Conservation (phyloP, 176 grass and related monocot species). For the Elymus sibiricus region DNA sequence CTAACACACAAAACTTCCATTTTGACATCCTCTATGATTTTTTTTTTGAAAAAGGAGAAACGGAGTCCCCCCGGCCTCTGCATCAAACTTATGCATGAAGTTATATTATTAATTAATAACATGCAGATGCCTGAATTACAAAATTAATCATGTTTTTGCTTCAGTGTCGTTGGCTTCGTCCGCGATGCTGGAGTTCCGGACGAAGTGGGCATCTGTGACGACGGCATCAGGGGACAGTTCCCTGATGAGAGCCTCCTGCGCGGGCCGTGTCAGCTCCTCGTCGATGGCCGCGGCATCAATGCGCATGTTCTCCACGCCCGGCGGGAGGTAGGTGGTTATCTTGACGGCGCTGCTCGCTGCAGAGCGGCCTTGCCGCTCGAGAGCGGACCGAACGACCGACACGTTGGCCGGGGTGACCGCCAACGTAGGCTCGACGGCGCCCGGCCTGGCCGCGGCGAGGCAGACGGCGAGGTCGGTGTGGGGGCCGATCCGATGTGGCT, state of each 20-base stretch:
- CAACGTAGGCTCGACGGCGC: slow-evolving; percentile 20
- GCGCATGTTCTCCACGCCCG: slow-evolving; percentile 19
- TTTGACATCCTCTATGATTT: too few species aligned
- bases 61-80: too few species aligned
- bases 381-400: background rate
- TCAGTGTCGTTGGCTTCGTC: too few species aligned
- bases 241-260: slow-evolving; percentile 20
- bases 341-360: background rate
- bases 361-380: background rate
- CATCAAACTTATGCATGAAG: too few species aligned
- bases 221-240: slow-evolving; percentile 12
- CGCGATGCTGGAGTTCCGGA: slow-evolving; percentile 1
- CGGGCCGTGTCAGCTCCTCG: background rate
- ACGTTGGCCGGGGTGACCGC: slow-evolving; percentile 28
- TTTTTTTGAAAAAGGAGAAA: too few species aligned
- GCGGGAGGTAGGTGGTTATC: background rate
- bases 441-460: background rate
- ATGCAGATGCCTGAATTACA: too few species aligned
- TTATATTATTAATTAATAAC: too few species aligned
- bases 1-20: too few species aligned
- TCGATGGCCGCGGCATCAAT: background rate
- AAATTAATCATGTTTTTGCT: too few species aligned
- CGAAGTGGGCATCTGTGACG: slow-evolving; percentile 28
- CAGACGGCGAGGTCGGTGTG: slow-evolving; percentile 24
- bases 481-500: slow-evolving; percentile 11